Evolutionary conservation across 1,284 basidiomycete genomes (phyloP).

Genomic region (Melampsora larici-populina): DNA sequence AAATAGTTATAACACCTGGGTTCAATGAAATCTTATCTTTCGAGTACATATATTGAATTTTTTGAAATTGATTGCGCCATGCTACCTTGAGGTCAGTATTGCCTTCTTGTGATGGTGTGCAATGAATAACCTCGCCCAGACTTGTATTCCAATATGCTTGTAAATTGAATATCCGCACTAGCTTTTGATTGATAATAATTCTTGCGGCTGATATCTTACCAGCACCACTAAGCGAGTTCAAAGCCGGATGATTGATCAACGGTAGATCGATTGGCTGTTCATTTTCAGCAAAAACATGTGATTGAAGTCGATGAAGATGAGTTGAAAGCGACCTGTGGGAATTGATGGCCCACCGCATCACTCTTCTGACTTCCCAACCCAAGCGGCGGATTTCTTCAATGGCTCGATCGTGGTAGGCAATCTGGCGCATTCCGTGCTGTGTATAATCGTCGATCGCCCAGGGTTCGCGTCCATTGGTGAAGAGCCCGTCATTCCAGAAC

Average conservation of each 20-base stretch:
- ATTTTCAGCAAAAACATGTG: not conserved
- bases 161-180: not conserved
- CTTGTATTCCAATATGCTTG: not conserved
- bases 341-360: slow-evolving; percentile 1
- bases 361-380: slow-evolving; percentile 13
- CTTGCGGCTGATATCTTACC: not conserved
- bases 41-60: not conserved
- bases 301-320: not conserved
- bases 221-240: not conserved
- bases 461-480: slow-evolving; percentile 13
- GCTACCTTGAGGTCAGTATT: not conserved
- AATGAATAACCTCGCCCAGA: not conserved
- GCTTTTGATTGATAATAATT: not conserved
- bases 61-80: not conserved
- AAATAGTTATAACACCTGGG: not conserved
- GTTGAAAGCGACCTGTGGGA: not conserved
- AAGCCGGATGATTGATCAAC: not conserved
- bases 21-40: not conserved
- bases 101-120: not conserved
- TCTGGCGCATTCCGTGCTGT: not conserved
- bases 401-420: not conserved
- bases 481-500: slow-evolving; percentile 8
- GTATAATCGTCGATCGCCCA: slow-evolving; percentile 4
- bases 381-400: not conserved
- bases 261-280: not conserved